A percentile compares a stretch with the other conserved stretches of the same genome.
Conservation (phyloP, 495 filamentous ascomycete species). For the Hypoxylon fuscum region DNA sequence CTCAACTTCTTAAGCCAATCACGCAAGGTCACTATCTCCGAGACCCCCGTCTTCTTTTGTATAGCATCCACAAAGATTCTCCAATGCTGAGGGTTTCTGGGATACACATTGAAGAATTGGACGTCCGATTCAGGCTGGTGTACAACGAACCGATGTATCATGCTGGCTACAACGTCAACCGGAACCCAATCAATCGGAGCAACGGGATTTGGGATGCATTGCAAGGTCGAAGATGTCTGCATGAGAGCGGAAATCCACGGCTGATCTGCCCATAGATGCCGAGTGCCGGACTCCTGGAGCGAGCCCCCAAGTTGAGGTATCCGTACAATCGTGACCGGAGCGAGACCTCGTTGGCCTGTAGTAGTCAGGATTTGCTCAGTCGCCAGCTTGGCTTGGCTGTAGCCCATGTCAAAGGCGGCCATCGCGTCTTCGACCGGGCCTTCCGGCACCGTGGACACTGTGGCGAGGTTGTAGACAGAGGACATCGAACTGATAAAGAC, state of each 20-base stretch:
- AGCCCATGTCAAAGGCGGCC: slow-evolving; percentile 34
- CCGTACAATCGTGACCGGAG: neutral
- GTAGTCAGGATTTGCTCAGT: slow-evolving; percentile 33
- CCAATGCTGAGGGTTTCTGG: slow-evolving; percentile 2
- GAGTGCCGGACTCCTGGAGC: neutral
- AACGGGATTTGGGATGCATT: slow-evolving; percentile 18
- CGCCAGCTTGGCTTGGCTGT: slow-evolving; percentile 39
- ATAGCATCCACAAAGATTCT: neutral
- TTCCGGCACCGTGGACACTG: neutral
- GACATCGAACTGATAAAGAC: slow-evolving; percentile 12
- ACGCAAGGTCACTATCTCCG: neutral
- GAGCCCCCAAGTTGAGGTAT: neutral
- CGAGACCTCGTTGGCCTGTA: slow-evolving; percentile 4
- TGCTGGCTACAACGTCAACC: slow-evolving; percentile 35
- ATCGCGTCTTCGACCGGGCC: slow-evolving; percentile 12
- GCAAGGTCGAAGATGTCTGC: slow-evolving; percentile 21
- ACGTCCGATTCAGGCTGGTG: neutral
- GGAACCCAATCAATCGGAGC: slow-evolving; percentile 40
- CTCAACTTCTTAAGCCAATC: slow-evolving; percentile 1
- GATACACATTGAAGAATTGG: slow-evolving; percentile 1
- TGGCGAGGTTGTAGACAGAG: neutral
- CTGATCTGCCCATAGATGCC: slow-evolving; percentile 31
- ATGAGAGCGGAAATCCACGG: slow-evolving; percentile 37
- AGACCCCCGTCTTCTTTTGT: neutral
- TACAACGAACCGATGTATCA: slow-evolving; percentile 31